These are phyloP conservation scores for Alternaria brassicae DNA, from an alignment of 2,329 filamentous ascomycete species.

Conservation along the genomic window DNA sequence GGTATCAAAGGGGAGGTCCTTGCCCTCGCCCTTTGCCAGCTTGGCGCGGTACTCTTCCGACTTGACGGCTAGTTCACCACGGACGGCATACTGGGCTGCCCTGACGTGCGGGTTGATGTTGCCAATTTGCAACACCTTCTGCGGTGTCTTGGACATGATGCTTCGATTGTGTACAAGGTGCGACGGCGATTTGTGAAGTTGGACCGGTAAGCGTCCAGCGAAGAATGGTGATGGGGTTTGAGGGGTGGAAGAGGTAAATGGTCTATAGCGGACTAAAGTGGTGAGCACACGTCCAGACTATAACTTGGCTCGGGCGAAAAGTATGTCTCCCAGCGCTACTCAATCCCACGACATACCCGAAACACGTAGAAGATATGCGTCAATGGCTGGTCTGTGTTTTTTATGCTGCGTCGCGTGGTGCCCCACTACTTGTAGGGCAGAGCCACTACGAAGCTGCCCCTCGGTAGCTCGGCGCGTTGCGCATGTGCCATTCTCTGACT, in stretches of 20 bases:
- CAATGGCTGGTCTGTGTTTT: constrained; percentile 35
- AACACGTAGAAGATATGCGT: constrained; percentile 19
- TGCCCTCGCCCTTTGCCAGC: constrained; percentile 67
- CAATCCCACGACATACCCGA: constrained; percentile 21
- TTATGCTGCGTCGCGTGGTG: constrained; percentile 32
- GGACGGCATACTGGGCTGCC: constrained; percentile 92
- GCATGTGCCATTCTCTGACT: background rate
- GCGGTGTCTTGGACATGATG: constrained; percentile 54
- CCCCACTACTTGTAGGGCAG: constrained; percentile 33
- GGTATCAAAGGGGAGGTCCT: constrained; percentile 79
- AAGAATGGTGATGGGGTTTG: constrained; percentile 2
- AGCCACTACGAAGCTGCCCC: constrained; percentile 13
- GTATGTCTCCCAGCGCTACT: constrained; percentile 12
- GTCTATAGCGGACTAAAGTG: constrained; percentile 16
- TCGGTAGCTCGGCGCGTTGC: constrained; percentile 22
- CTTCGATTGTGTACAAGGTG: constrained; percentile 27
- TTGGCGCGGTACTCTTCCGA: constrained; percentile 87
- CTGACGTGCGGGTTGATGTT: constrained; percentile 94
- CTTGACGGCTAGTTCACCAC: constrained; percentile 91
- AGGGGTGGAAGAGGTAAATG: constrained; percentile 8
- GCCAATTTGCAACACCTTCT: constrained; percentile 69
- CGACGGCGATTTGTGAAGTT: constrained; percentile 1
- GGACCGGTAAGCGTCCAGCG: constrained; percentile 4
- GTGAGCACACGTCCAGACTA: constrained; percentile 25
- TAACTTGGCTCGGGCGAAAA: constrained; percentile 17